Percentiles rank a stretch among this genome's conserved stretches.
phyloP scores from a whole-genome alignment of 2,329 filamentous ascomycete genomes.

The Phaeomoniella chlamydospora region DNA sequence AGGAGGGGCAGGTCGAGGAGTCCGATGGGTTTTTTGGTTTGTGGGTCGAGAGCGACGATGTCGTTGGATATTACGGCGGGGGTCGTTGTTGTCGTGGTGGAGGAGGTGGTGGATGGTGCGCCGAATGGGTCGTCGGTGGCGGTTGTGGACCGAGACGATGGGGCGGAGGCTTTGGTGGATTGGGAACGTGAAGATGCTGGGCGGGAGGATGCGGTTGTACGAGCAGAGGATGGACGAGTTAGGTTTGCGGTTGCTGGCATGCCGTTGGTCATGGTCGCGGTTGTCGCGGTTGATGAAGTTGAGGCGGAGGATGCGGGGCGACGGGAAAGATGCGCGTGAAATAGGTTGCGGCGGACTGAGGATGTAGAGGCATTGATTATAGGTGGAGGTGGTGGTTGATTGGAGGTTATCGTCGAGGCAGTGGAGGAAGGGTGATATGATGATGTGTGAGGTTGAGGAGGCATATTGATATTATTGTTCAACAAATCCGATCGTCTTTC shows the following conservation, averaged over 20 bases:
- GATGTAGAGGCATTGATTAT: slow-evolving; percentile 5
- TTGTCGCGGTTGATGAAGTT: slow-evolving; percentile 2
- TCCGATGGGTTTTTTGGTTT: neutral
- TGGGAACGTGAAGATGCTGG: slow-evolving; percentile 1
- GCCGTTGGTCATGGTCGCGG: neutral
- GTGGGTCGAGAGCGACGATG: slow-evolving; percentile 8
- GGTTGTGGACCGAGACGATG: slow-evolving; percentile 4
- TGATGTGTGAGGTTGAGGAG: no score
- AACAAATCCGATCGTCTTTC: no score
- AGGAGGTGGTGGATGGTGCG: slow-evolving; percentile 4
- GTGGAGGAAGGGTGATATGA: no score
- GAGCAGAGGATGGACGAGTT: slow-evolving; percentile 4
- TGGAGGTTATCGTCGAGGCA: neutral
- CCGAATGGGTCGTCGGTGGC: slow-evolving; percentile 1
- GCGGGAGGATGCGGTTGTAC: slow-evolving; percentile 3
- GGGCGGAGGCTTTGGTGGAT: slow-evolving; percentile 6
- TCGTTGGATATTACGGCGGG: slow-evolving; percentile 1
- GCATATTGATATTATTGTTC: neutral
- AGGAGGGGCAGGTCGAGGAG: neutral
- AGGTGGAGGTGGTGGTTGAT: slow-evolving; percentile 2
- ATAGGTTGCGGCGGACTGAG: slow-evolving; percentile 28
- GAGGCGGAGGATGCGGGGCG: slow-evolving; percentile 19
- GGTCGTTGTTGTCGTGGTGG: slow-evolving; percentile 2
- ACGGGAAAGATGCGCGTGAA: slow-evolving; percentile 26
- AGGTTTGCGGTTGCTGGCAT: slow-evolving; percentile 1